Evolutionary conservation across 164 flowering plant species (phyloP).

Genomic region (Tinospora cordifolia): DNA sequence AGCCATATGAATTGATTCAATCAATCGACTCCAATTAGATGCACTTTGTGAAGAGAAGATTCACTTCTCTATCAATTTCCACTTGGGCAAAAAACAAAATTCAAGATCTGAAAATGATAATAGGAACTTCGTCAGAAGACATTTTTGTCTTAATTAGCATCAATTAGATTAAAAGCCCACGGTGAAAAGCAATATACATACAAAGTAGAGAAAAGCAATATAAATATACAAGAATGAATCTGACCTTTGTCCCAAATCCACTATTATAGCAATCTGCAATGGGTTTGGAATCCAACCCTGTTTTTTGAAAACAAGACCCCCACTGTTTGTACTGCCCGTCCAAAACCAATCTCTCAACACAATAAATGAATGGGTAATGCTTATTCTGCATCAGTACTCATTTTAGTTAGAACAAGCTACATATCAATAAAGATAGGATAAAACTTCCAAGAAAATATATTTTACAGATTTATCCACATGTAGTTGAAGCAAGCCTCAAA

Average conservation of each 20-base stretch:
- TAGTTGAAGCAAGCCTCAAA: not conserved
- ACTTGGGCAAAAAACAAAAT: no score
- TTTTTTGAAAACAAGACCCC: slow-evolving; percentile 58
- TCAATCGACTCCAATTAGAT: no score
- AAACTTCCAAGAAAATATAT: not conserved
- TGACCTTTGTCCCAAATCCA: slow-evolving; percentile 55
- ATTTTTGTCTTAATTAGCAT: not conserved
- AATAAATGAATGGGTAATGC: slow-evolving; percentile 66
- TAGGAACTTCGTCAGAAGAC: not conserved
- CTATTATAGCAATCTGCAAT: slow-evolving; percentile 48
- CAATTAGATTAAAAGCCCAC: not conserved
- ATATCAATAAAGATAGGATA: not conserved
- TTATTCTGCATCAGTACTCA: slow-evolving; percentile 47
- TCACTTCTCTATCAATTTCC: no score
- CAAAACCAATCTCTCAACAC: slow-evolving; percentile 55
- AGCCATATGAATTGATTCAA: no score
- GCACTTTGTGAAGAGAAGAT: no score
- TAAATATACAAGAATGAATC: no score
- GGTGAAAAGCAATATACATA: not conserved
- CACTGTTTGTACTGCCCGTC: slow-evolving; percentile 47
- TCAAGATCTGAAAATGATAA: not conserved
- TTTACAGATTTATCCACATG: not conserved
- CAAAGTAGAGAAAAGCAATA: not conserved
- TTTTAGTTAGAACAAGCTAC: not conserved
- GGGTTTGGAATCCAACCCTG: slow-evolving; percentile 48